A percentile compares a stretch with the other conserved stretches of the same genome.
phyloP scores from a whole-genome alignment of 495 filamentous ascomycete genomes.

The Penicillium cosmopolitanum region DNA sequence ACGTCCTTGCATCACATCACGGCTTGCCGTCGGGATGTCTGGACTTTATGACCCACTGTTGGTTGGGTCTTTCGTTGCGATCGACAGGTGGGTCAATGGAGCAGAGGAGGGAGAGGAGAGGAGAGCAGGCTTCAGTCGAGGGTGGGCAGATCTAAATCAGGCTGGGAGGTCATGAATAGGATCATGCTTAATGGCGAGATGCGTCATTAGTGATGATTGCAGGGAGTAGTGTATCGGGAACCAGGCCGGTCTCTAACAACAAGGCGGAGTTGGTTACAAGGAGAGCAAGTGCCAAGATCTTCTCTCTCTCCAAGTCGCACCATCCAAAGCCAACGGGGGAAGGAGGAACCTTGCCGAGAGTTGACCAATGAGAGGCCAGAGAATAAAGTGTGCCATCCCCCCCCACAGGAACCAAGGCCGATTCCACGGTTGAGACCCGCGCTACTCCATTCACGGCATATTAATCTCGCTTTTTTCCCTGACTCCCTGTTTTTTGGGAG shows the following conservation, averaged over 20 bases:
- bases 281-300: too few relatives aligned
- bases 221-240: too few relatives aligned
- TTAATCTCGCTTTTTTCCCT: not conserved
- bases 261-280: too few relatives aligned
- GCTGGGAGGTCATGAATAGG: too few relatives aligned
- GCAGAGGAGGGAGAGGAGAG: not conserved
- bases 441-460: not conserved
- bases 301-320: too few relatives aligned
- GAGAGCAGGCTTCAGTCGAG: not conserved
- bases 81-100: not conserved
- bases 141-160: too few relatives aligned
- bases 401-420: too few relatives aligned
- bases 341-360: not conserved
- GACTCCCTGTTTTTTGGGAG: not conserved
- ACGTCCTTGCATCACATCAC: slow-evolving; percentile 1
- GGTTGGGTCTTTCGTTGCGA: not conserved
- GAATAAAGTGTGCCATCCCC: not conserved
- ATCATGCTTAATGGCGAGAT: too few relatives aligned
- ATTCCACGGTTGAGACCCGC: not conserved
- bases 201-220: too few relatives aligned
- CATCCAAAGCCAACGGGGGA: not conserved
- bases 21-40: slow-evolving; percentile 8
- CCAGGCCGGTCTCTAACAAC: too few relatives aligned
- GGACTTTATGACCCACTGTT: not conserved
- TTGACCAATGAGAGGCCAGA: not conserved